A percentile compares a stretch with the other conserved stretches of the same genome.
Evolutionary conservation across 768 basidiomycete species (phyloP).

Genomic region (Heimioporus sp.): DNA sequence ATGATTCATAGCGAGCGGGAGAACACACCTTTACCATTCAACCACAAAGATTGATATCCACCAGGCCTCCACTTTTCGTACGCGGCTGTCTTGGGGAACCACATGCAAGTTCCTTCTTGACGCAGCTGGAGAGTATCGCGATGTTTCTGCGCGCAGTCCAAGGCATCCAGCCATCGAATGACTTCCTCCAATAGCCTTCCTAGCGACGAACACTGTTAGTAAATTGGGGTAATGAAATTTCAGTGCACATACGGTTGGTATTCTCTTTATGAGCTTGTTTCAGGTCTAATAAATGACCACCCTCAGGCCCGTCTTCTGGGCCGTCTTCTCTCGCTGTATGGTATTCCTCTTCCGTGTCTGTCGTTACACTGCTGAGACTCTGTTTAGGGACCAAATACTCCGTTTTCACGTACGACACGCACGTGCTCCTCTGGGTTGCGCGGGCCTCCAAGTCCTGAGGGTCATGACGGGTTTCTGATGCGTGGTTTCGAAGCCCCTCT

Average conservation of each 20-base stretch:
- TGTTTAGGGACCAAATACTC: not conserved
- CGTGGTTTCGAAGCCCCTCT: too few species aligned
- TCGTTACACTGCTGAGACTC: not conserved
- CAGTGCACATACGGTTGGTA: not conserved
- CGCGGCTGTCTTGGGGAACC: not conserved
- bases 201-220: not conserved
- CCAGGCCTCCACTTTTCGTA: not conserved
- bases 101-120: not conserved
- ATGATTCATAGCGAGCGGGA: not conserved
- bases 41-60: not conserved
- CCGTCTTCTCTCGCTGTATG: too few species aligned
- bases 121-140: not conserved
- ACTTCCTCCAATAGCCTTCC: not conserved
- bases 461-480: not conserved
- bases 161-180: not conserved
- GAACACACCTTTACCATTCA: not conserved
- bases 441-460: not conserved
- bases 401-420: not conserved
- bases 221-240: not conserved
- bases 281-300: not conserved
- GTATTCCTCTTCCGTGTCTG: not conserved
- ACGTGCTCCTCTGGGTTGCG: not conserved
- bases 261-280: not conserved
- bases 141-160: not conserved
- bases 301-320: not conserved